phyloP scores from a whole-genome alignment of 129 eudicot species.

The Arctium minus region DNA sequence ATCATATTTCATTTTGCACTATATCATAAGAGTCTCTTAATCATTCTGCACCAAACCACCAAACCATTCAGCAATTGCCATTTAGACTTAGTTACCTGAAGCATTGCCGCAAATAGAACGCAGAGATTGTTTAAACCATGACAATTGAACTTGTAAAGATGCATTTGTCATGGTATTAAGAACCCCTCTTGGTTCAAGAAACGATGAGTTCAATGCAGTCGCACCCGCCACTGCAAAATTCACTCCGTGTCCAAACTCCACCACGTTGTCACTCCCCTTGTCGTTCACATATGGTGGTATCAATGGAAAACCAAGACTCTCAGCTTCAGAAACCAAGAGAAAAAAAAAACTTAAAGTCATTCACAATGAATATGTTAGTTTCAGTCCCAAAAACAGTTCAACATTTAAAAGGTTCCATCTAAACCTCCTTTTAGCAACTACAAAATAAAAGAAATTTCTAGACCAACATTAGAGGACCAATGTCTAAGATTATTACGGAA shows the following conservation, averaged over 20 bases:
- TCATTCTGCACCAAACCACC: too few relatives aligned
- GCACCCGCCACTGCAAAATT: slow-evolving; percentile 42
- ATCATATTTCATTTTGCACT: too few relatives aligned
- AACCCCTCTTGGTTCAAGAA: slow-evolving; percentile 22
- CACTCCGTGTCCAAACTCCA: slow-evolving; percentile 18
- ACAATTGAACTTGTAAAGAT: slow-evolving; percentile 37
- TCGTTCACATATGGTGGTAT: slow-evolving; percentile 29
- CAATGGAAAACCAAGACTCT: slow-evolving; percentile 26
- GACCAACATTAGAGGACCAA: not conserved
- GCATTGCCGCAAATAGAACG: slow-evolving; percentile 14
- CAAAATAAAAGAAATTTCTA: not conserved
- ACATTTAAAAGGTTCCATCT: not conserved
- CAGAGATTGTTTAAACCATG: slow-evolving; percentile 37
- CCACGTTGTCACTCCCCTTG: not conserved
- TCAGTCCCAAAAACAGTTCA: not conserved
- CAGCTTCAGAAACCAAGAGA: slow-evolving; percentile 13
- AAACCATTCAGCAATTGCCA: not conserved
- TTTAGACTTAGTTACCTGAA: slow-evolving; percentile 16
- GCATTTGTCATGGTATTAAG: slow-evolving; percentile 17
- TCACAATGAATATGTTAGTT: not conserved
- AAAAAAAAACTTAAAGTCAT: not conserved
- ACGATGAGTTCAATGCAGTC: slow-evolving; percentile 19
- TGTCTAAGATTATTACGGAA: not conserved
- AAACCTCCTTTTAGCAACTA: not conserved
- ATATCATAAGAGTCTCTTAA: too few relatives aligned